Conservation (phyloP, 2,329 filamentous ascomycete species). For the Penicillium sp. region DNA sequence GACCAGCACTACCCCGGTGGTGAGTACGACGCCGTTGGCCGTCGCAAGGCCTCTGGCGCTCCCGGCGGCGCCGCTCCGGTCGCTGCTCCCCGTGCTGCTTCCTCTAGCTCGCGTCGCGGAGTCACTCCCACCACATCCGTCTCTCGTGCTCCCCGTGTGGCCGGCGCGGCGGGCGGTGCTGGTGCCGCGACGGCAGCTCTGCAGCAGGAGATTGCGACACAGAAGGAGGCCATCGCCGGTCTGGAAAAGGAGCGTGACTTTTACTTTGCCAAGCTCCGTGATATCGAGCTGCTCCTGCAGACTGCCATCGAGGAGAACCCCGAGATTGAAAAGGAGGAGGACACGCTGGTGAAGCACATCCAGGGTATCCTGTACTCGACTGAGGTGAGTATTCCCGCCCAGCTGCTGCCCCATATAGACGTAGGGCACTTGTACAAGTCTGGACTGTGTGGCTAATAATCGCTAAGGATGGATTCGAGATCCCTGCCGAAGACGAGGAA, state of each 20-base stretch:
- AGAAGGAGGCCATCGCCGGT: slow-evolving; percentile 94
- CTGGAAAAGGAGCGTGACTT: slow-evolving; percentile 97
- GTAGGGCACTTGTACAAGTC: too few species aligned
- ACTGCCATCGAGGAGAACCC: slow-evolving; percentile 90
- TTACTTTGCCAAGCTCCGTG: slow-evolving; percentile 97
- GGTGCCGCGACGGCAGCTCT: slow-evolving; percentile 68
- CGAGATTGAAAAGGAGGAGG: slow-evolving; percentile 90
- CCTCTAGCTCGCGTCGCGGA: slow-evolving; percentile 54
- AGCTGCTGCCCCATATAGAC: not conserved
- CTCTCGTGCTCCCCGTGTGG: slow-evolving; percentile 46
- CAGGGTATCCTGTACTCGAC: slow-evolving; percentile 97
- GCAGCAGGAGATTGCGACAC: slow-evolving; percentile 78
- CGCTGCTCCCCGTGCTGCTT: slow-evolving; percentile 45
- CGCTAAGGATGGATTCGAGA: slow-evolving; percentile 68
- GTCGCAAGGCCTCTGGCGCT: slow-evolving; percentile 75
- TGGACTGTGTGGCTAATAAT: not conserved
- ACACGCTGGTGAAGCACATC: slow-evolving; percentile 90
- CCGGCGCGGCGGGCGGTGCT: slow-evolving; percentile 42
- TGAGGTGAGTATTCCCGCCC: slow-evolving; percentile 56
- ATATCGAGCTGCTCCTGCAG: slow-evolving; percentile 94
- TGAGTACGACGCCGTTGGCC: slow-evolving; percentile 87
- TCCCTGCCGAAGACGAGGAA: slow-evolving; percentile 67
- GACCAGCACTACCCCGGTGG: slow-evolving; percentile 97
- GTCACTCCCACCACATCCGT: slow-evolving; percentile 63
- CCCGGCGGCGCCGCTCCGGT: slow-evolving; percentile 44